phyloP scores from a whole-genome alignment of 139 green algal genomes.

The Protoeuglena noctilucae region DNA sequence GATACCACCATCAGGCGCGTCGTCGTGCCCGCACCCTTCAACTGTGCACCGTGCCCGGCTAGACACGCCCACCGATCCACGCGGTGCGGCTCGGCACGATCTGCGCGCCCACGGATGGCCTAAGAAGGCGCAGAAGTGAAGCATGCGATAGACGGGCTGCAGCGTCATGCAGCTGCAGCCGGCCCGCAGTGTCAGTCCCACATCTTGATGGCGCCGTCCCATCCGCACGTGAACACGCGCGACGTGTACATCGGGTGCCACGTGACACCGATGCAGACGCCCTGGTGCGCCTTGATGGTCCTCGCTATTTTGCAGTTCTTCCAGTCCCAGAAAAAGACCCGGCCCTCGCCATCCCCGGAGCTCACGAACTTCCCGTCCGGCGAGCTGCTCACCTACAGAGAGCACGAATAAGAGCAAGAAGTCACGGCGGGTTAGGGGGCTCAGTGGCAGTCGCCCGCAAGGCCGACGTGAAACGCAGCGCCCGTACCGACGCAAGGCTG shows the following conservation, averaged over 20 bases:
- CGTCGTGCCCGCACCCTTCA: no score
- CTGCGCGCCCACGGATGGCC: no score
- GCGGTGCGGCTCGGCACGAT: no score
- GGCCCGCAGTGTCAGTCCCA: no score
- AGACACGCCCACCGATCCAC: no score
- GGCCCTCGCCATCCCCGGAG: slow-evolving; percentile 77
- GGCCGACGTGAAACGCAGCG: no score
- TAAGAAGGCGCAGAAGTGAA: no score
- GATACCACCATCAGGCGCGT: no score
- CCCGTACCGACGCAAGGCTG: background rate
- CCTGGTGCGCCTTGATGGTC: slow-evolving; percentile 77
- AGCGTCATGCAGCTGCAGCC: no score
- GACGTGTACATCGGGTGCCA: slow-evolving; percentile 87
- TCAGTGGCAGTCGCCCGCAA: no score
- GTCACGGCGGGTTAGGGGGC: background rate
- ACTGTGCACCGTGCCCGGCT: no score
- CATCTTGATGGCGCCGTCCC: slow-evolving; percentile 84
- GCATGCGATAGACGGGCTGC: no score
- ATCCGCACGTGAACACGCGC: slow-evolving; percentile 88
- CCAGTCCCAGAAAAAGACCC: slow-evolving; percentile 94
- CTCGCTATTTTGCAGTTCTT: slow-evolving; percentile 50
- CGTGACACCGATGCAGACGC: slow-evolving; percentile 69
- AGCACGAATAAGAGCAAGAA: background rate
- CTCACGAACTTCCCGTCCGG: slow-evolving; percentile 65
- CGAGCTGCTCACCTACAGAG: slow-evolving; percentile 35